These are phyloP conservation scores for Sporothrix pallida DNA, from an alignment of 2,329 filamentous ascomycete species.

Conservation along the genomic window DNA sequence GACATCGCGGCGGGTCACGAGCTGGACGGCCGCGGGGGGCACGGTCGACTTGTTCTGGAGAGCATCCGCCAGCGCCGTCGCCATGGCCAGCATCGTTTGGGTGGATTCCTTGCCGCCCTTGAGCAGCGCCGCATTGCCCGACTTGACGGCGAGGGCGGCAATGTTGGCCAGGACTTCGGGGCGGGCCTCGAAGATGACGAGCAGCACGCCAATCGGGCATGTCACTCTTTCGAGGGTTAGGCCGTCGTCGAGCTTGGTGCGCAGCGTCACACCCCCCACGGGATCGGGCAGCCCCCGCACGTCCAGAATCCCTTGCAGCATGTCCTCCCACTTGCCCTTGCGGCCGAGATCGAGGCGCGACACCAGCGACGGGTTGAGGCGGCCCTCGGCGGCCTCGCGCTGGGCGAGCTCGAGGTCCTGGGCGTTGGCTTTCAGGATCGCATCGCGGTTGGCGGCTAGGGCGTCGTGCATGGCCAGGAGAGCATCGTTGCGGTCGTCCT, in stretches of 20 bases:
- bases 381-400: constrained; percentile 73
- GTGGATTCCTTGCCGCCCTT: constrained; percentile 98
- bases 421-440: constrained; percentile 86
- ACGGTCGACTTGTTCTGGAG: constrained; percentile 82
- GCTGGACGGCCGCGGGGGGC: constrained; percentile 85
- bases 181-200: constrained; percentile 97
- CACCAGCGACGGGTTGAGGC: constrained; percentile 79
- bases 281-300: constrained; percentile 85
- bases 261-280: constrained; percentile 82
- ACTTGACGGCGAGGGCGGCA: constrained; percentile 92
- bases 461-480: constrained; percentile 81
- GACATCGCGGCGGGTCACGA: constrained; percentile 90
- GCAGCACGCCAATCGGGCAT: constrained; percentile 93
- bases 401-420: constrained; percentile 75
- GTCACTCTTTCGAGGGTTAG: constrained; percentile 85
- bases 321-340: constrained; percentile 94
- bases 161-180: constrained; percentile 99
- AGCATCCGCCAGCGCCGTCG: constrained; percentile 79
- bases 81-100: constrained; percentile 92
- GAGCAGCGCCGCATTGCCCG: constrained; percentile 93
- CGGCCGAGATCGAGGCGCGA: constrained; percentile 86
- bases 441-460: constrained; percentile 70
- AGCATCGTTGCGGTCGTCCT: constrained; percentile 79
- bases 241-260: constrained; percentile 84
- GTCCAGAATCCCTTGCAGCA: constrained; percentile 93